A percentile compares a stretch with the other conserved stretches of the same genome.
phyloP scores from a whole-genome alignment of 495 filamentous ascomycete species.

The Hyaloscypha hepaticicola region DNA sequence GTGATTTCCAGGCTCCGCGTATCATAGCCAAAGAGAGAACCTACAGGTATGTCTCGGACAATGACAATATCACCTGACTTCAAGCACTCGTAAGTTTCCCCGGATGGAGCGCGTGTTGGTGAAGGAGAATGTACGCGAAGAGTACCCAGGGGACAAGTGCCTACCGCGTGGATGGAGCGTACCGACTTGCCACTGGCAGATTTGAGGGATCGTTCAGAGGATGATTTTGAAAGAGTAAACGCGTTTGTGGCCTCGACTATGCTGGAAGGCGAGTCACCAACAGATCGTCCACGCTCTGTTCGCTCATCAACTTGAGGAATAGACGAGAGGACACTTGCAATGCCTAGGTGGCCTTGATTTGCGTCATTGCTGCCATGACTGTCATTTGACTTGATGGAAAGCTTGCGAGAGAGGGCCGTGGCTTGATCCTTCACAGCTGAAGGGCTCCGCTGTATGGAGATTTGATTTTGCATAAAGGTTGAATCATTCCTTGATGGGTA shows the following conservation, averaged over 20 bases:
- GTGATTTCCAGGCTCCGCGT: constrained; percentile 39
- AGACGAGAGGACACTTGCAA: neutral
- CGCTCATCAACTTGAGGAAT: neutral
- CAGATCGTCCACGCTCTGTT: constrained; percentile 1
- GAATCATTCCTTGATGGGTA: constrained; percentile 11
- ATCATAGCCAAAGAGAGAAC: constrained; percentile 49
- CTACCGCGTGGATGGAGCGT: constrained; percentile 29
- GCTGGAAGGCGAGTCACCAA: constrained; percentile 13
- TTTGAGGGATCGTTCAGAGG: constrained; percentile 11
- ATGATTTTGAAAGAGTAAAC: constrained; percentile 19
- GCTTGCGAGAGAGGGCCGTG: constrained; percentile 16
- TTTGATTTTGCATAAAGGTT: constrained; percentile 28
- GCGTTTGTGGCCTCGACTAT: constrained; percentile 7
- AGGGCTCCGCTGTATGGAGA: constrained; percentile 24
- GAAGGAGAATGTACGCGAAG: constrained; percentile 37
- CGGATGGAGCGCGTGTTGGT: constrained; percentile 9
- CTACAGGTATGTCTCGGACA: constrained; percentile 40
- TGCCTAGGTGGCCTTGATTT: neutral
- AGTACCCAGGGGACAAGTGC: constrained; percentile 36
- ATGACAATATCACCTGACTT: constrained; percentile 43
- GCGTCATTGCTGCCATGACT: constrained; percentile 9
- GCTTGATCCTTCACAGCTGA: constrained; percentile 16
- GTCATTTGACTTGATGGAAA: constrained; percentile 24
- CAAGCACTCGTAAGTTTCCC: constrained; percentile 19
- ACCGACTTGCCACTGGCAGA: constrained; percentile 10